A percentile compares a stretch with the other conserved stretches of the same genome.
These are phyloP conservation scores for Conoideocrella luteorostrata DNA, from an alignment of 2,329 filamentous ascomycete genomes.

Conservation along the genomic window DNA sequence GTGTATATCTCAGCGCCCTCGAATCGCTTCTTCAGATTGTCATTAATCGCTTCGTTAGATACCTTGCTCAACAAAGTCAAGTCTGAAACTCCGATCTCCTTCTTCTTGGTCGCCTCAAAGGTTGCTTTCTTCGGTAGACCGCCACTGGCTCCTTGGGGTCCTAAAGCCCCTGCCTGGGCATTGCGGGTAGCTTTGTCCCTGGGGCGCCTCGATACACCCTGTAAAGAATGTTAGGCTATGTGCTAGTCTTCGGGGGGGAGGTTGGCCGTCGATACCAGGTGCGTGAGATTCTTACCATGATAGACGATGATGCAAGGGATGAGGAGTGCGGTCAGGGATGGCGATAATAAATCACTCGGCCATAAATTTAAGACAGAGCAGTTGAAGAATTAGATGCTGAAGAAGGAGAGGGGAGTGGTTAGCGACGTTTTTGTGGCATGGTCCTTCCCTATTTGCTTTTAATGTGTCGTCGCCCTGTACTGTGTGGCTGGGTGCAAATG, in stretches of 20 bases:
- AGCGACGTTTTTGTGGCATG: constrained; percentile 1
- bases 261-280: constrained; percentile 4
- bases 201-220: constrained; percentile 35
- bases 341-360: constrained; percentile 14
- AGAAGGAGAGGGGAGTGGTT: constrained; percentile 9
- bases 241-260: constrained; percentile 6
- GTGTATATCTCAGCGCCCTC: constrained; percentile 98
- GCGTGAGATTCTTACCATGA: constrained; percentile 25
- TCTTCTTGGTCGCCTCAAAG: constrained; percentile 96
- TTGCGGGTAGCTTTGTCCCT: constrained; percentile 32
- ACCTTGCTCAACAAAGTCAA: constrained; percentile 97
- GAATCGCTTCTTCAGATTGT: constrained; percentile 97
- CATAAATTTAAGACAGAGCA: constrained; percentile 16
- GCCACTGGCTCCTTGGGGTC: constrained; percentile 26
- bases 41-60: constrained; percentile 98
- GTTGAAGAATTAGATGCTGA: constrained; percentile 9
- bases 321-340: constrained; percentile 4
- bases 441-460: neutral
- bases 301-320: constrained; percentile 13
- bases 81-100: constrained; percentile 97
- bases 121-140: constrained; percentile 88
- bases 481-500: constrained; percentile 9
- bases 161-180: constrained; percentile 34
- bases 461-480: too few species aligned
- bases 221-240: constrained; percentile 2